Percentiles rank a stretch among this genome's conserved stretches.
These are phyloP conservation scores for Starmerella cellae DNA, from an alignment of 805 yeast species.

Conservation along the genomic window DNA sequence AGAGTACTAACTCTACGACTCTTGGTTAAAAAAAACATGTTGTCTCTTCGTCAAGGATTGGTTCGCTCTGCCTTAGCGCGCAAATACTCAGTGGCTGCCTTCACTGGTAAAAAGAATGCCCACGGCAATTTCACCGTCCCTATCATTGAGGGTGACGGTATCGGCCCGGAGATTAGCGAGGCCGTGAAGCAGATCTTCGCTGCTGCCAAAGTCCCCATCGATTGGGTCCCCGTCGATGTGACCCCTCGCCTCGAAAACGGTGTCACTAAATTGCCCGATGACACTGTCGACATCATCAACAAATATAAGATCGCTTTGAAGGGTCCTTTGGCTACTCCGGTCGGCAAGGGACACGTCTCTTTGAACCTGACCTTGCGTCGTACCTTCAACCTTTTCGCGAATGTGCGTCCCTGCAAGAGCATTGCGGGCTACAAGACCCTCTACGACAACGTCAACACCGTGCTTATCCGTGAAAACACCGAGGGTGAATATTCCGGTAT, in stretches of 20 bases:
- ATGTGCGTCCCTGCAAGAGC: slow-evolving; percentile 92
- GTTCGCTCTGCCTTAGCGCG: slow-evolving; percentile 6
- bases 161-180: slow-evolving; percentile 88
- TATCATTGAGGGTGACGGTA: slow-evolving; percentile 97
- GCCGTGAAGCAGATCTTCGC: slow-evolving; percentile 86
- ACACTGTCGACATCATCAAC: slow-evolving; percentile 85
- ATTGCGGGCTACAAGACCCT: slow-evolving; percentile 89
- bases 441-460: slow-evolving; percentile 79
- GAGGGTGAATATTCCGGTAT: slow-evolving; percentile 99
- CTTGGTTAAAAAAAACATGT: slow-evolving; percentile 1
- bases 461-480: slow-evolving; percentile 94
- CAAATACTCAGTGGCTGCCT: slow-evolving; percentile 30
- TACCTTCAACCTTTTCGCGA: slow-evolving; percentile 90
- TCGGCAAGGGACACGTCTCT: slow-evolving; percentile 96
- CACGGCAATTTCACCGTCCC: slow-evolving; percentile 83
- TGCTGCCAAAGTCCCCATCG: slow-evolving; percentile 91
- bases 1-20: not conserved
- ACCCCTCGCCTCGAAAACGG: slow-evolving; percentile 87
- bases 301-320: slow-evolving; percentile 88
- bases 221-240: slow-evolving; percentile 95
- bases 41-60: slow-evolving; percentile 12
- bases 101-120: slow-evolving; percentile 31
- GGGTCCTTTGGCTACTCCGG: slow-evolving; percentile 98
- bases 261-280: slow-evolving; percentile 81
- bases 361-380: slow-evolving; percentile 95